These are phyloP conservation scores for Aspergillus diversus DNA, from an alignment of 495 filamentous ascomycete genomes.

Conservation along the genomic window DNA sequence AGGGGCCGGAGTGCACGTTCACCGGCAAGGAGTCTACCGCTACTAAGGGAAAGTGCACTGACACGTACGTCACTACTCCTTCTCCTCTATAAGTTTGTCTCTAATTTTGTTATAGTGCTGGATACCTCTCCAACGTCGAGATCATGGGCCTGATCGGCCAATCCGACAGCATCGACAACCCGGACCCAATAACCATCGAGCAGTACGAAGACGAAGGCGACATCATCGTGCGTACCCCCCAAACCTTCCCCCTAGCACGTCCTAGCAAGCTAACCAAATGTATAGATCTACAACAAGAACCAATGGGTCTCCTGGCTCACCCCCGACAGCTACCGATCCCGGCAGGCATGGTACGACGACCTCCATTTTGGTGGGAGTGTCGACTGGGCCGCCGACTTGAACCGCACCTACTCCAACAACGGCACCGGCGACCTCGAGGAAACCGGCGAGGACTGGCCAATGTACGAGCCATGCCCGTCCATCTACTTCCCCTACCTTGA, in stretches of 20 bases:
- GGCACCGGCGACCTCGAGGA: constrained; percentile 9
- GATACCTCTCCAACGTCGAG: constrained; percentile 13
- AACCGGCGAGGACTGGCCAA: constrained; percentile 5
- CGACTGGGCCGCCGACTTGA: constrained; percentile 7
- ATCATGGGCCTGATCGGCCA: constrained; percentile 3
- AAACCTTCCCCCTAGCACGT: background rate
- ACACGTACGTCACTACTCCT: constrained; percentile 7
- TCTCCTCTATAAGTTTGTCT: background rate
- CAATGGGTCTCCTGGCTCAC: constrained; percentile 12
- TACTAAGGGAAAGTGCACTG: constrained; percentile 6
- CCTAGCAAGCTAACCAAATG: background rate
- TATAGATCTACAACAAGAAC: constrained; percentile 11
- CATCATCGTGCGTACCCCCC: background rate
- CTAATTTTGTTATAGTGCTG: background rate
- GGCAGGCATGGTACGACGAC: background rate
- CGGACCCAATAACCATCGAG: background rate
- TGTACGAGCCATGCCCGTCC: background rate
- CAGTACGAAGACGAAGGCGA: constrained; percentile 8
- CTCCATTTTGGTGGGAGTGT: constrained; percentile 1
- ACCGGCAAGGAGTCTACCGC: constrained; percentile 5
- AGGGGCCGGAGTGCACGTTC: constrained; percentile 7
- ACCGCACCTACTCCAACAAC: constrained; percentile 4
- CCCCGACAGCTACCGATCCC: constrained; percentile 1
- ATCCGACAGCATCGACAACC: constrained; percentile 4
- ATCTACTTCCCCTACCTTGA: constrained; percentile 1